Percentiles rank a stretch among this genome's conserved stretches.
Conservation (phyloP, 1,284 basidiomycete species). For the Ganoderma sp. region DNA sequence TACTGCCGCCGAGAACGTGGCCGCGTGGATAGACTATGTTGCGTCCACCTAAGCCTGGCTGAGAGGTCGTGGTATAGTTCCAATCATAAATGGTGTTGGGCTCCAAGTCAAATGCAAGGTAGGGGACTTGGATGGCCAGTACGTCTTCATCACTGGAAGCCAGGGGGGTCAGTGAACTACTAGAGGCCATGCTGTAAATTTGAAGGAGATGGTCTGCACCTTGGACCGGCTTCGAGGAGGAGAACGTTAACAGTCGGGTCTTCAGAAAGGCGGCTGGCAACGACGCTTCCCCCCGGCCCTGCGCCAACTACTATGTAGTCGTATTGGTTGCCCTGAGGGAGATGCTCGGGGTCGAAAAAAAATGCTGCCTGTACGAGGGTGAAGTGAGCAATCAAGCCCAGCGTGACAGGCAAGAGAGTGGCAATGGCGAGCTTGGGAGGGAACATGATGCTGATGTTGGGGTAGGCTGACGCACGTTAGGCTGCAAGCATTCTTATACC, state of each 20-base stretch:
- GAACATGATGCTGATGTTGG: neutral
- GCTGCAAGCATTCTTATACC: neutral
- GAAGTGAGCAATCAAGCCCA: neutral
- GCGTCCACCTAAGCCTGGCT: conserved; percentile 40
- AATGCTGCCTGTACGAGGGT: neutral
- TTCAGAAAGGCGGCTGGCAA: conserved; percentile 34
- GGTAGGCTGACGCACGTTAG: neutral
- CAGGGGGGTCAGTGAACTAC: neutral
- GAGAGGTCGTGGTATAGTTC: conserved; percentile 46
- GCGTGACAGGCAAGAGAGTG: neutral
- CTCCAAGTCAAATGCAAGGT: conserved; percentile 29
- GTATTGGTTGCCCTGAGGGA: conserved; percentile 11
- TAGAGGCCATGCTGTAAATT: too few species aligned
- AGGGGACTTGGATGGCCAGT: conserved; percentile 34
- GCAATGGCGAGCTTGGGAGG: neutral
- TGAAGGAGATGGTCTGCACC: conserved; percentile 10
- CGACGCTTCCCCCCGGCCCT: conserved; percentile 26
- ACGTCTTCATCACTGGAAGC: conserved; percentile 35
- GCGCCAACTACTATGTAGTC: conserved; percentile 20
- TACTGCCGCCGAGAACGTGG: conserved; percentile 46
- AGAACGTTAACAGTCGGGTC: conserved; percentile 27
- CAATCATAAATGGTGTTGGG: conserved; percentile 38
- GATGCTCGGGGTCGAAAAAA: conserved; percentile 7
- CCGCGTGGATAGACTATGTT: conserved; percentile 43
- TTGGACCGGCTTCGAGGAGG: conserved; percentile 34